Percentiles rank a stretch among this genome's conserved stretches.
These are phyloP conservation scores for Septoria petroselini DNA, from an alignment of 2,329 filamentous ascomycete species.

Conservation along the genomic window DNA sequence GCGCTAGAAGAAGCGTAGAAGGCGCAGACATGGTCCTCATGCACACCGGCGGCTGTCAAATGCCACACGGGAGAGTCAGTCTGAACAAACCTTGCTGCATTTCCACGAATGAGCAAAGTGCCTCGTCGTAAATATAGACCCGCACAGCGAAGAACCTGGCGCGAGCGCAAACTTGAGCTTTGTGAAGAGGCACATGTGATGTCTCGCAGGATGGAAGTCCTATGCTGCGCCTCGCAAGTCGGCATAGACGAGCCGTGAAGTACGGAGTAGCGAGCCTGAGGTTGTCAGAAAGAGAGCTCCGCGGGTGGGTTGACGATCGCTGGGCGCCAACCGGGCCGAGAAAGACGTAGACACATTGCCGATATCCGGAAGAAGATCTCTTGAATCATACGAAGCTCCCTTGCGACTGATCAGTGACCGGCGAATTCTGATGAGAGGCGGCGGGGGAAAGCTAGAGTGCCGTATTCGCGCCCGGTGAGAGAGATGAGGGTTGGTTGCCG, in stretches of 20 bases:
- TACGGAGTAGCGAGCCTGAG: background rate
- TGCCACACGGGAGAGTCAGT: constrained; percentile 2
- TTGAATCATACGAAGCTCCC: background rate
- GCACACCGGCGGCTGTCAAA: background rate
- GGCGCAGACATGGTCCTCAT: background rate
- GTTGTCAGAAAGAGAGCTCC: no score
- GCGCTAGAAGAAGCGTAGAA: constrained; percentile 13
- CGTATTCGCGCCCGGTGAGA: background rate
- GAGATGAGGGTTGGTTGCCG: background rate
- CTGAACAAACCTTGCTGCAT: background rate
- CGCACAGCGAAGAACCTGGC: background rate
- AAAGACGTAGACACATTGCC: background rate
- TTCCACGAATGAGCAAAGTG: constrained; percentile 3
- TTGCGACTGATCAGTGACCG: background rate
- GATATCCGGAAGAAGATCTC: constrained; percentile 8
- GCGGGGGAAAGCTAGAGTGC: background rate
- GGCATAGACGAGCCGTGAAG: constrained; percentile 1
- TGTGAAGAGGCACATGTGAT: background rate
- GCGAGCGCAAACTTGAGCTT: constrained; percentile 1
- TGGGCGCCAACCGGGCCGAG: constrained; percentile 2
- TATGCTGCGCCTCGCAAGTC: constrained; percentile 8
- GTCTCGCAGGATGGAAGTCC: background rate
- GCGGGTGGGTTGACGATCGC: no score
- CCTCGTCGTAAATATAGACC: constrained; percentile 3
- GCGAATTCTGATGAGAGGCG: background rate